phyloP scores from a whole-genome alignment of 1,284 basidiomycete genomes.

The Papiliotrema flavescens region DNA sequence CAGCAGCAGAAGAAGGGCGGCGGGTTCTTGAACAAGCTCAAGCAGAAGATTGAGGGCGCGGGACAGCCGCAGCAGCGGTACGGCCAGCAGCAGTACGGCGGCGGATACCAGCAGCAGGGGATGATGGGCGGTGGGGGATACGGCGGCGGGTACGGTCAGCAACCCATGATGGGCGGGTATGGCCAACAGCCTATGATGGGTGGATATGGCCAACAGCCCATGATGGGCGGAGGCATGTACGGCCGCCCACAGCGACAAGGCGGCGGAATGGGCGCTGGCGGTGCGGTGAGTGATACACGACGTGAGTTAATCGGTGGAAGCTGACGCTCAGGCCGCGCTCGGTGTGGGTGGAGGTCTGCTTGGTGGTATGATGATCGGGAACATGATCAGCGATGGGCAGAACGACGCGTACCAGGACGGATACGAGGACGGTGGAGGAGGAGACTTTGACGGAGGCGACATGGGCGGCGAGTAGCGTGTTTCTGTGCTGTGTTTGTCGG shows the following conservation, averaged over 20 bases:
- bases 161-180: constrained; percentile 11
- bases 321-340: constrained; percentile 24
- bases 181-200: constrained; percentile 15
- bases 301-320: too few relatives aligned
- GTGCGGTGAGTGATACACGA: constrained; percentile 23
- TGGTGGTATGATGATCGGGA: constrained; percentile 46
- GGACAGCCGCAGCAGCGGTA: constrained; percentile 19
- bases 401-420: constrained; percentile 38
- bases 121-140: constrained; percentile 18
- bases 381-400: constrained; percentile 30
- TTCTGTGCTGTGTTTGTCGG: neutral
- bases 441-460: constrained; percentile 16
- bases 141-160: constrained; percentile 16
- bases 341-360: constrained; percentile 41
- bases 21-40: constrained; percentile 40
- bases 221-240: constrained; percentile 7
- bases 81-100: constrained; percentile 17
- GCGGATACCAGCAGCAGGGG: constrained; percentile 20
- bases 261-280: constrained; percentile 41
- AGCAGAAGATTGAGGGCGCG: constrained; percentile 18
- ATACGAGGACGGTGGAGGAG: constrained; percentile 29
- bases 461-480: constrained; percentile 27
- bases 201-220: constrained; percentile 9
- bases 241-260: constrained; percentile 23
- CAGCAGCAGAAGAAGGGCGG: constrained; percentile 30